Conservation (phyloP, 306 rosid genomes). For the Amphicarpaea edgeworthii region DNA sequence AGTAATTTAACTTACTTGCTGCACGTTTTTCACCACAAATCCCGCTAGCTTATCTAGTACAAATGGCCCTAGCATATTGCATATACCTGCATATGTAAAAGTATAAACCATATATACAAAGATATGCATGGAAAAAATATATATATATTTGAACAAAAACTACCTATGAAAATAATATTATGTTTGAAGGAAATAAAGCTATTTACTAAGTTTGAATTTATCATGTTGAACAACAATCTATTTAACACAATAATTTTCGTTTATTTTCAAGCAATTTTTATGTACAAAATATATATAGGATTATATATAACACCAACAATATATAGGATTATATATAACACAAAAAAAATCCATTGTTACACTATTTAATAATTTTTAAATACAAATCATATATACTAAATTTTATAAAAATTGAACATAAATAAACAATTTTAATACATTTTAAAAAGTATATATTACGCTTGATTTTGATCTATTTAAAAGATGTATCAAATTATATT, state of each 20-base stretch:
- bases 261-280: not conserved
- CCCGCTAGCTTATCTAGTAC: no score
- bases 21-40: no score
- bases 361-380: not conserved
- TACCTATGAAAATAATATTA: not conserved
- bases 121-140: constrained; percentile 6
- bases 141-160: not conserved
- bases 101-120: constrained; percentile 47
- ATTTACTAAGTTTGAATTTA: not conserved
- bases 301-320: not conserved
- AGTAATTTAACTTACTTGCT: no score
- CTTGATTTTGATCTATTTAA: no score
- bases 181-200: not conserved
- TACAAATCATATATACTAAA: no score
- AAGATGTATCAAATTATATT: no score
- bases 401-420: no score
- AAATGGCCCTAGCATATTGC: no score
- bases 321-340: not conserved
- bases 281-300: not conserved
- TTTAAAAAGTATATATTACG: no score
- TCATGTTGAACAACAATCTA: not conserved
- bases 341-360: not conserved
- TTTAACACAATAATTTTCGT: not conserved
- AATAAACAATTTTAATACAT: no score
- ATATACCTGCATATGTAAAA: no score